Base-by-base conservation (phyloP, 306 rosid genomes). In the Cucurbita maxima region DNA sequence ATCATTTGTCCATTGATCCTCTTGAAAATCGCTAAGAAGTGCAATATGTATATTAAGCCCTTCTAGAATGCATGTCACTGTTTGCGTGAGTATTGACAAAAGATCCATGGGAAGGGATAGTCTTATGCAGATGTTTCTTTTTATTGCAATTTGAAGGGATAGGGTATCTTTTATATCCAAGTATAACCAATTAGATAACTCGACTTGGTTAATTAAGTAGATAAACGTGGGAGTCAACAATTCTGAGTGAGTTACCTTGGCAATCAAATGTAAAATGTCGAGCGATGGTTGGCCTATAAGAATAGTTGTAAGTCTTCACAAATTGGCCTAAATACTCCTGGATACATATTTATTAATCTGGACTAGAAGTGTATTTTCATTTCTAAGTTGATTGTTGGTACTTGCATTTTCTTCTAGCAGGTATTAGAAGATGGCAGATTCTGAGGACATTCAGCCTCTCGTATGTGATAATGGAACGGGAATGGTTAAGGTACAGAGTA, bases 381-480 rank as follows among this genome's bases (percentile, higher is more conserved):
- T 3, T 30, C 34, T 30, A 30, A 30, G 34, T 30, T 30, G 2
- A 30, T 30, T 30, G 2, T 30, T 30, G 34, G 34, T 30, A 20
- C 61, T n/a, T 53, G 34, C 22, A 30, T 34, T 58, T 48, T 75
- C 59, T 50, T 44, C 76, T 51, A 12, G 60, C 81, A 83, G 89
- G 80, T 72, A 30, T 62, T 77, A 83, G 81, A 89, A 85, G 85
- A 94, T 94, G 99, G 95, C 99, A 81, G 99, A 94, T 18, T 76
- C 83, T 22, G 99, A 94, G 91, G 99, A 94, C 74, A 89, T 94
- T 81, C 99, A 94, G 77, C 99, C 99, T n/a, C 97, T 94, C 38
- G 99, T 94, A 50, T 94, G 99, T 58, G 99, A 94, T 82, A 94
- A 94, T 82, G 99, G 99, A 82, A 94, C 99, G 3, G 99, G 99